Evolutionary conservation across 345 rosid genomes (phyloP).

Genomic region (Pistacia integerrima): DNA sequence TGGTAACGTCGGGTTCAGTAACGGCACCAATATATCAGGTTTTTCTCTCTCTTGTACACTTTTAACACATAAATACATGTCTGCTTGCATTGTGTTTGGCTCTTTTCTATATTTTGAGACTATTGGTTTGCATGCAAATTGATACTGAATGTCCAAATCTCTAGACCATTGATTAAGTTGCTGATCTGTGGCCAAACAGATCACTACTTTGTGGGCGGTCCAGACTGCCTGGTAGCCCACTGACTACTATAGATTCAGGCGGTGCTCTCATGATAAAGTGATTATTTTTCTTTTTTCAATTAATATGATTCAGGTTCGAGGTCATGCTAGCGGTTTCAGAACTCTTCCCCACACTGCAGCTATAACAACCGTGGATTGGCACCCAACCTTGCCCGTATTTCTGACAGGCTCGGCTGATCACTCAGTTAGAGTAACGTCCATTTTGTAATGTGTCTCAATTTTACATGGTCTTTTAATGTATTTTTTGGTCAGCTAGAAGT

Average conservation of each 20-base stretch:
- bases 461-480: neutral
- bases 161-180: too few species aligned
- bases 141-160: too few species aligned
- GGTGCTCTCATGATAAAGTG: neutral
- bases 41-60: conserved; percentile 6
- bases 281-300: neutral
- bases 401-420: conserved; percentile 73
- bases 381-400: conserved; percentile 67
- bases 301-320: conserved; percentile 45
- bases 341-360: conserved; percentile 65
- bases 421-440: conserved; percentile 65
- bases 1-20: conserved; percentile 56
- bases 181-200: neutral
- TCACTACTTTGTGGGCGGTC: neutral
- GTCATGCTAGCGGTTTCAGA: conserved; percentile 48
- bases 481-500: neutral
- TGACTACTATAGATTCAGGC: neutral
- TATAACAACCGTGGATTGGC: conserved; percentile 75
- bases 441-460: conserved; percentile 22
- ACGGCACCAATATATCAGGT: conserved; percentile 73
- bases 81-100: too few species aligned
- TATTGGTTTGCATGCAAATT: too few species aligned
- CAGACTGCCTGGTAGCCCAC: too few species aligned
- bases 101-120: neutral
- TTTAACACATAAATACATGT: neutral